Conservation (phyloP, 129 eudicot genomes). For the Saussurea involucrata region DNA sequence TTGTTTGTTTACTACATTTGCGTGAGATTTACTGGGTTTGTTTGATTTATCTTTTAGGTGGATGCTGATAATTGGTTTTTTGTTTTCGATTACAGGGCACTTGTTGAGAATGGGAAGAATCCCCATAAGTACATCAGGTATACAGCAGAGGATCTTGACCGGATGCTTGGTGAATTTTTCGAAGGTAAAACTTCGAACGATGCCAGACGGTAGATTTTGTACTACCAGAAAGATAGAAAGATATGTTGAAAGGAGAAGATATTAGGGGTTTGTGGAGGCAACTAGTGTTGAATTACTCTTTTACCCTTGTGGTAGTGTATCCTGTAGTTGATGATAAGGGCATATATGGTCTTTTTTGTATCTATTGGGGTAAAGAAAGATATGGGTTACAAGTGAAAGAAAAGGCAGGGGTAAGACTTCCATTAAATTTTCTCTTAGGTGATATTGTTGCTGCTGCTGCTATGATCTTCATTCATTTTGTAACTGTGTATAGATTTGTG, state of each 20-base stretch:
- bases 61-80: background rate
- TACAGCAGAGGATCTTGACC: conserved; percentile 89
- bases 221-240: background rate
- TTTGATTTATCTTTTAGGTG: background rate
- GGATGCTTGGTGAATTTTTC: conserved; percentile 92
- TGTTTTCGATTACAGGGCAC: conserved; percentile 46
- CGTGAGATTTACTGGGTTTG: background rate
- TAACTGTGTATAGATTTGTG: conserved; percentile 22
- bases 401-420: background rate
- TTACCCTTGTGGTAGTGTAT: conserved; percentile 20
- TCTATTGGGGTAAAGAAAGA: conserved; percentile 3
- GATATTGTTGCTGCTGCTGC: background rate
- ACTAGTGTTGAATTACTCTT: conserved; percentile 20
- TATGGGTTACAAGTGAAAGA: conserved; percentile 14
- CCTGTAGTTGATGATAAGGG: conserved; percentile 2
- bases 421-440: conserved; percentile 7
- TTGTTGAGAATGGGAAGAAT: conserved; percentile 94
- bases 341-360: conserved; percentile 15
- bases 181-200: conserved; percentile 87
- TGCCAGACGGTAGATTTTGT: conserved; percentile 51
- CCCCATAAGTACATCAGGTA: conserved; percentile 90
- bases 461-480: conserved; percentile 30
- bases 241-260: background rate
- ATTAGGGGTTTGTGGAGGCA: background rate
- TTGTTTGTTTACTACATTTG: background rate